phyloP scores from a whole-genome alignment of 345 rosid species.

The Eutrema yunnanense region DNA sequence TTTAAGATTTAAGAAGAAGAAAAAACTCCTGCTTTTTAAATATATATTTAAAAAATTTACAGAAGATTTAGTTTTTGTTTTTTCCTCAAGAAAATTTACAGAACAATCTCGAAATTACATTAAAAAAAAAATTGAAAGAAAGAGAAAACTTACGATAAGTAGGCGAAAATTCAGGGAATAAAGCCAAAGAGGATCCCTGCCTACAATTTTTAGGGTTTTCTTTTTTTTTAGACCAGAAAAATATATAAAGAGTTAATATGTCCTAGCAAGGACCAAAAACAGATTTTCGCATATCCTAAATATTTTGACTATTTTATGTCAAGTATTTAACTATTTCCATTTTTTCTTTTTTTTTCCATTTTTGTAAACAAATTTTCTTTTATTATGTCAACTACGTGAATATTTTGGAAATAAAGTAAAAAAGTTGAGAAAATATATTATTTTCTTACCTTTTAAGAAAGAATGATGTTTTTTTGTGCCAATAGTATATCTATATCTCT shows the following conservation, averaged over 20 bases:
- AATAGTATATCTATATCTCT: too few relatives aligned
- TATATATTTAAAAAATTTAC: not conserved
- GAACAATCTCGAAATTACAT: not conserved
- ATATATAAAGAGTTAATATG: not conserved
- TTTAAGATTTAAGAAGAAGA: not conserved
- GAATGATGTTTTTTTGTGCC: too few relatives aligned
- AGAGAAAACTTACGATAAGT: conserved; percentile 14
- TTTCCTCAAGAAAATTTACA: not conserved
- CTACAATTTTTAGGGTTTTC: conserved; percentile 11
- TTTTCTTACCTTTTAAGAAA: too few relatives aligned
- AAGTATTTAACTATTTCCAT: not conserved
- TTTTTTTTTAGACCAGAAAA: not conserved
- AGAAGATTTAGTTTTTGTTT: not conserved
- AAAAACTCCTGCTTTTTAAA: not conserved
- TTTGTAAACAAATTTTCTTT: not conserved
- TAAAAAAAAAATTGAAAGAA: not conserved
- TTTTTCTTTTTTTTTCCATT: not conserved
- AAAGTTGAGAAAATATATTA: not conserved
- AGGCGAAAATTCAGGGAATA: not conserved
- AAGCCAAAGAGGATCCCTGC: not conserved
- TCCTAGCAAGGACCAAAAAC: not conserved
- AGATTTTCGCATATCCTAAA: not conserved
- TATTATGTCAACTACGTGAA: too few relatives aligned
- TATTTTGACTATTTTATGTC: not conserved
- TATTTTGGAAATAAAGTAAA: not conserved